Evolutionary conservation across 306 rosid genomes (phyloP), one percentile per base, ranked within the genome.

Genomic region (Rubus idaeus): DNA sequence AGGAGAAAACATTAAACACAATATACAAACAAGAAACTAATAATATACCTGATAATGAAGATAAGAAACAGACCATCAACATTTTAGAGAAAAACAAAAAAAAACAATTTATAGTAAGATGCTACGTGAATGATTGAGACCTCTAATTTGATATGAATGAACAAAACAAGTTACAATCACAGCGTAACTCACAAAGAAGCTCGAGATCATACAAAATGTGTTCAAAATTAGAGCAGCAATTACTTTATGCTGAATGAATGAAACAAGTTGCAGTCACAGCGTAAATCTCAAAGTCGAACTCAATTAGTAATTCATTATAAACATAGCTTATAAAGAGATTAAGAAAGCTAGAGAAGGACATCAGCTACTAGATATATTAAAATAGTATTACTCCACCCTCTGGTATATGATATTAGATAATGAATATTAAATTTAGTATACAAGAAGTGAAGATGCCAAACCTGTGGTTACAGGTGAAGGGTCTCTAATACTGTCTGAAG

Each of bases 401-500:
- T 18, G 49, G 62, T 18, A 0, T 52, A 23, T 53, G 63, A 70
- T 50, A 2, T 30, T 51, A 6, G 60, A 71, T 71, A 37, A 40
- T 57, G 68, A 73, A 73, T 57, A 73, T 3, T 21, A 73, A 73
- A 8, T 50, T 41, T n/a, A 21, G 26, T 16, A 30, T 74, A 47
- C 35, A 45, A 60, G 46, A 45, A 60, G 58, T 58, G 45, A 14
- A 41, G 9, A 73, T 56, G 77, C 42, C 77, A 73, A 35, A 73
- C 68, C 77, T 73, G 75, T 53, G 51, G 39, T 40, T 35, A 73
- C 55, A 56, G 35, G 64, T 62, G 40, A 30, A 8, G 2, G 14
- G 26, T 39, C 40, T 61, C 3, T 66, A 89, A 56, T 57, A 83
- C 69, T 88, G 73, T 84, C 96, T 83, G 84, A 91, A 88, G 52